phyloP scores from a whole-genome alignment of 768 basidiomycete genomes.

The Tulasnella sp. region DNA sequence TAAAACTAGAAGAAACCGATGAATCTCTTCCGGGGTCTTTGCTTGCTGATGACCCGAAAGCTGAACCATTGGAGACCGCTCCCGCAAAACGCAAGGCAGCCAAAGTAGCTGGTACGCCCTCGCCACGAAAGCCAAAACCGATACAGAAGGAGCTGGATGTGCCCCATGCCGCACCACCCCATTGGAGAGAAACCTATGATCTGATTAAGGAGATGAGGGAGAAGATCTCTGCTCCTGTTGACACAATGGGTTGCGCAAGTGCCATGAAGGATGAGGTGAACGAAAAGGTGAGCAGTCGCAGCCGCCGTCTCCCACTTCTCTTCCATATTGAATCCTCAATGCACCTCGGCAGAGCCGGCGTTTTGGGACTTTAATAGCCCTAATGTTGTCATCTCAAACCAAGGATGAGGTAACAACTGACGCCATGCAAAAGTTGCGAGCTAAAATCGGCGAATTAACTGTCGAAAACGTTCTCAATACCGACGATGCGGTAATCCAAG shows the following conservation, averaged over 20 bases:
- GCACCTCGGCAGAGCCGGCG: conserved; percentile 59
- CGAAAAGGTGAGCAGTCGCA: conserved; percentile 54
- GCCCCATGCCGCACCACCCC: conserved; percentile 63
- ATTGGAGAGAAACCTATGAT: conserved; percentile 68
- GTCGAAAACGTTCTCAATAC: conserved; percentile 66
- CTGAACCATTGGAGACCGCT: not conserved
- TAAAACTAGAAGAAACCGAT: conserved; percentile 10
- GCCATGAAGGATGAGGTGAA: conserved; percentile 61
- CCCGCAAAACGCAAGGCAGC: not conserved
- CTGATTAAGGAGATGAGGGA: conserved; percentile 74
- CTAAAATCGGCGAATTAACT: conserved; percentile 69
- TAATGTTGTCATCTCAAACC: conserved; percentile 96
- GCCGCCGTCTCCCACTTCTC: conserved; percentile 25
- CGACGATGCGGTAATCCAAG: conserved; percentile 57
- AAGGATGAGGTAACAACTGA: conserved; percentile 86
- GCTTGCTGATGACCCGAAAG: not conserved
- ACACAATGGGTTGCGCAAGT: conserved; percentile 84
- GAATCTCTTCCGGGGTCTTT: not conserved
- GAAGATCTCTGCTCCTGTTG: conserved; percentile 75
- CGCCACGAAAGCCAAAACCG: conserved; percentile 48
- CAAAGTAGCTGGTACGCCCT: not conserved
- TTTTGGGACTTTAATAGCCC: conserved; percentile 79
- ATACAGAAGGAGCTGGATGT: conserved; percentile 53
- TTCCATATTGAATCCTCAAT: not conserved
- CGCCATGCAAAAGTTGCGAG: conserved; percentile 70